A percentile compares a stretch with the other conserved stretches of the same genome.
Evolutionary conservation across 805 yeast genomes (phyloP).

Genomic region (Candida berthetii): DNA sequence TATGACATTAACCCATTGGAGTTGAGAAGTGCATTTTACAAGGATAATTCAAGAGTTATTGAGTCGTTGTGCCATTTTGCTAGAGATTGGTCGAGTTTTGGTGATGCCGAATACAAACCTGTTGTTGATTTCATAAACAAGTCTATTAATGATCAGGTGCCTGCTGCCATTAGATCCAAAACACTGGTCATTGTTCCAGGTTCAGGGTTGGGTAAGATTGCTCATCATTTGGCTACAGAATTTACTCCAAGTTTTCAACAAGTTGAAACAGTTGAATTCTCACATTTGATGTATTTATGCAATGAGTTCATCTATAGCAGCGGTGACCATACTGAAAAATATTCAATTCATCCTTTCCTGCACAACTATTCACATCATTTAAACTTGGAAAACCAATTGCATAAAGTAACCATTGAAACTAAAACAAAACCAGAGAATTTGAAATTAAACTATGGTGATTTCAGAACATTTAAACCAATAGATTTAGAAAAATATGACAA

Average conservation of each 20-base stretch:
- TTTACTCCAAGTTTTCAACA: slow-evolving; percentile 29
- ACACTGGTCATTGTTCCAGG: slow-evolving; percentile 77
- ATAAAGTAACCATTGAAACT: slow-evolving; percentile 30
- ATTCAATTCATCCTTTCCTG: slow-evolving; percentile 40
- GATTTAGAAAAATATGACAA: slow-evolving; percentile 28
- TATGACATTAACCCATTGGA: slow-evolving; percentile 38
- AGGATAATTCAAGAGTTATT: slow-evolving; percentile 39
- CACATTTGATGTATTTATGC: slow-evolving; percentile 69
- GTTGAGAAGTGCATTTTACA: slow-evolving; percentile 23
- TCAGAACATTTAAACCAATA: slow-evolving; percentile 41
- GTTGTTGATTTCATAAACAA: slow-evolving; percentile 45
- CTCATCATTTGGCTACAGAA: slow-evolving; percentile 46
- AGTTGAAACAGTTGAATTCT: slow-evolving; percentile 73
- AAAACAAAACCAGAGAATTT: slow-evolving; percentile 40
- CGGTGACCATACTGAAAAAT: slow-evolving; percentile 2
- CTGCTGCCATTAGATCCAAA: slow-evolving; percentile 19
- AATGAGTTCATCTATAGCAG: slow-evolving; percentile 49
- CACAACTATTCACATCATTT: slow-evolving; percentile 68
- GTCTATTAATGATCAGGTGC: slow-evolving; percentile 27
- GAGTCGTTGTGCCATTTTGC: slow-evolving; percentile 72
- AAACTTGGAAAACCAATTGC: slow-evolving; percentile 39
- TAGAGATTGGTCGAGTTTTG: slow-evolving; percentile 67
- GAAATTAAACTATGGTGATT: slow-evolving; percentile 52
- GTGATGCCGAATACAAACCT: slow-evolving; percentile 44
- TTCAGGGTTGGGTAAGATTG: slow-evolving; percentile 75